Base-by-base conservation (phyloP, 2,329 filamentous ascomycete species). In the Sclerotinia sclerotiorum region DNA sequence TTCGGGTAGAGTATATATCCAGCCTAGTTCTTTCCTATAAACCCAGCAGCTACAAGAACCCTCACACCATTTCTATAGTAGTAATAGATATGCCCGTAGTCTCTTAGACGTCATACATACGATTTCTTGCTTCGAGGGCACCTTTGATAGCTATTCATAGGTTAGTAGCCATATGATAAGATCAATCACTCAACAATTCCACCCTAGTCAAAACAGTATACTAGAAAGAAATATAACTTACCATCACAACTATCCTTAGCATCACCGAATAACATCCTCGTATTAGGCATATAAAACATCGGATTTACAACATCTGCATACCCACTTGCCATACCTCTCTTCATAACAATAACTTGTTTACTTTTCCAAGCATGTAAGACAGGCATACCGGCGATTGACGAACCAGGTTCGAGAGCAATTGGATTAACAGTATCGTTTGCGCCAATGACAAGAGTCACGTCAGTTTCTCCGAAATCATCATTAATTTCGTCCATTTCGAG, bases 401-500 rank as follows among this genome's bases (percentile, higher is more conserved):
- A 92, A 44, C 91, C 91, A 6, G 90, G 89, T 77, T 97, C 92
- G 72, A 97, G 81, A 0, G 93, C 92, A 74, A 94, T 94, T 0
- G 93, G 93, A 76, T 97, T 97, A 49, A 97, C 93, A 0, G 93
- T 97, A 75, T 97, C 93, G 74, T 97, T 97, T 11, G 93, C 93
- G 3, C 93, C 93, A 75, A 97, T 97, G 0, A 97, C 93, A 4
- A 97, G 85, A 0, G 92, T 93, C 13, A 97, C 83, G 75, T 97
- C 93, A 0, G 93, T 96, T 39, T 95, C 90, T 8, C 84, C 79
- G 78, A 97, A 97, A 75, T 97, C 93, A 71, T 96, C 93, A 78
- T 97, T 97, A 81, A 97, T 96, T 82, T 97, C 93, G 74, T 97
- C 93, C 93, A 97, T 97, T 80, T 97, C 93, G 57, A 96, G 84